Evolutionary conservation across 495 filamentous ascomycete genomes (phyloP).

Genomic region (Pseudevernia furfuracea): DNA sequence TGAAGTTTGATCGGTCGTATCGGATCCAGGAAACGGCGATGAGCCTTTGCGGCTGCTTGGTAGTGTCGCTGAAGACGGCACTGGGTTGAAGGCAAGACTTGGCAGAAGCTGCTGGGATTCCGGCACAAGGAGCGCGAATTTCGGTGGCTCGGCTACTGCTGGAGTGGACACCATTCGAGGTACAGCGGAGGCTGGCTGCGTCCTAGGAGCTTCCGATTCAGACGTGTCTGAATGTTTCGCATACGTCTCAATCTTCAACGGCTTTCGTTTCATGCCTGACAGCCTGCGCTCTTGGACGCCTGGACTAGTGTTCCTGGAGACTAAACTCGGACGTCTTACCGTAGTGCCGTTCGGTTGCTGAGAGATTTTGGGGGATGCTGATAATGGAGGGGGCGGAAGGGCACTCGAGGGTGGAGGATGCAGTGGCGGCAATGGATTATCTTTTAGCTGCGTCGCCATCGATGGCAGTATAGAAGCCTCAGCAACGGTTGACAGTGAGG

Average conservation of each 20-base stretch:
- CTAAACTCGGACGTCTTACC: conserved; percentile 35
- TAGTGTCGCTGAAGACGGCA: conserved; percentile 12
- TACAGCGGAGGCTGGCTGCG: conserved; percentile 35
- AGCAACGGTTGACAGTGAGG: conserved; percentile 65
- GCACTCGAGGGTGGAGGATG: conserved; percentile 31
- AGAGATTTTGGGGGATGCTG: conserved; percentile 28
- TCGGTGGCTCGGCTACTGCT: conserved; percentile 19
- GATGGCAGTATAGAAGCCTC: conserved; percentile 47
- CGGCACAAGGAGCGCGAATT: conserved; percentile 25
- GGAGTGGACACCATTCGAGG: conserved; percentile 25
- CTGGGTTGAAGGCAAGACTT: conserved; percentile 13
- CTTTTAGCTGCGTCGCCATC: conserved; percentile 28
- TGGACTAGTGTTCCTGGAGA: conserved; percentile 35
- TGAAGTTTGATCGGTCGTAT: conserved; percentile 21
- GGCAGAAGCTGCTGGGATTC: conserved; percentile 19
- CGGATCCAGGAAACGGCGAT: conserved; percentile 23
- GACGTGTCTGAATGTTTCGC: conserved; percentile 35
- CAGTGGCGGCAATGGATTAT: conserved; percentile 28
- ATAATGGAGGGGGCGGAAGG: conserved; percentile 31
- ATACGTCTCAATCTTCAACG: conserved; percentile 84
- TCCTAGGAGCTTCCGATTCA: conserved; percentile 35
- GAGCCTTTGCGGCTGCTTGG: conserved; percentile 26
- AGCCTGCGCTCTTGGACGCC: conserved; percentile 73
- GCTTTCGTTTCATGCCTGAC: conserved; percentile 68
- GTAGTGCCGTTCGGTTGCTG: conserved; percentile 21